Evolutionary conservation across 202 grass and related monocot genomes (phyloP).

Genomic region (Schoenoplectus tabernaemontani): DNA sequence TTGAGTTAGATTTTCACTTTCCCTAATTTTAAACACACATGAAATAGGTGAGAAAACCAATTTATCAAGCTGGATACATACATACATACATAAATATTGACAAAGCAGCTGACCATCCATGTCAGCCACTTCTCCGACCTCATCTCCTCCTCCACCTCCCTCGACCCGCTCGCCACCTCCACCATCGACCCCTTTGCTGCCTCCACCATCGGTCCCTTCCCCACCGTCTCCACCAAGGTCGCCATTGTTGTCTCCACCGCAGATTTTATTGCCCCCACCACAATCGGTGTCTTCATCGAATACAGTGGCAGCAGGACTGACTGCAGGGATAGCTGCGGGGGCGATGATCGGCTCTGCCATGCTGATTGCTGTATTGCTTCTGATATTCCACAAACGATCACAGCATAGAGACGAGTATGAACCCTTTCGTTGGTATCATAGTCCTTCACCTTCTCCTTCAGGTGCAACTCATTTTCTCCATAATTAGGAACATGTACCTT

Average conservation of each 20-base stretch:
- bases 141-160: too few species aligned
- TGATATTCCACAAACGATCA: constrained; percentile 10
- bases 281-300: neutral
- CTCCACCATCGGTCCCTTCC: constrained; percentile 3
- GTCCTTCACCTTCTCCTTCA: neutral
- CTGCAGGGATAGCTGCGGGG: constrained; percentile 18
- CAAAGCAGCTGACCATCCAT: too few species aligned
- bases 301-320: neutral
- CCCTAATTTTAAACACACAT: too few species aligned
- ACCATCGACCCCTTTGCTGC: neutral
- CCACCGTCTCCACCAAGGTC: neutral
- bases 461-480: neutral
- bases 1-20: too few species aligned
- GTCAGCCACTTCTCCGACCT: too few species aligned
- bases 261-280: neutral
- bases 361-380: constrained; percentile 30
- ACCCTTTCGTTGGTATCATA: neutral
- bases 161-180: neutral
- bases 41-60: too few species aligned
- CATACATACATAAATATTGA: too few species aligned
- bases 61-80: too few species aligned
- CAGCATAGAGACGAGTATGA: neutral
- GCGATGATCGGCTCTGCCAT: constrained; percentile 18
- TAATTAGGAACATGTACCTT: neutral
- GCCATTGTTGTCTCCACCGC: too few species aligned